phyloP scores from a whole-genome alignment of 1,284 basidiomycete species.

The Boletus mariae region DNA sequence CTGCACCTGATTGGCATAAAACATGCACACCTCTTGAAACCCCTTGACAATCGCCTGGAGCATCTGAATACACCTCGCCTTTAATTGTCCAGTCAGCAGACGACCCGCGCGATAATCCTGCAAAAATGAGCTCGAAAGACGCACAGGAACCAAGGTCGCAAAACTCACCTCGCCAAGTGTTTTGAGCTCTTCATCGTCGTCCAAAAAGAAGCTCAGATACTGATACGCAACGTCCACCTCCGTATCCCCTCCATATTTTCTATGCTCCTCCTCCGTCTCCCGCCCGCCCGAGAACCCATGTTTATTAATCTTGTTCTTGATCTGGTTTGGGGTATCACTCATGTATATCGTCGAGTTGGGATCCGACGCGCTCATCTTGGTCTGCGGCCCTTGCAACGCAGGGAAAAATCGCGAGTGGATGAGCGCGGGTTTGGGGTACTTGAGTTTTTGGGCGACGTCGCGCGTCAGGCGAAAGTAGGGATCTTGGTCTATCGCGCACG shows the following conservation, averaged over 20 bases:
- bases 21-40: slow-evolving; percentile 80
- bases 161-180: slow-evolving; percentile 67
- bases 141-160: not conserved
- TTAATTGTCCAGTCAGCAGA: slow-evolving; percentile 89
- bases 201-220: slow-evolving; percentile 95
- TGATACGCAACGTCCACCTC: slow-evolving; percentile 97
- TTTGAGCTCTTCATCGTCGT: slow-evolving; percentile 86
- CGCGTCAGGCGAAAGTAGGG: slow-evolving; percentile 97
- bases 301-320: slow-evolving; percentile 97
- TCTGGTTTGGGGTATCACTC: slow-evolving; percentile 89
- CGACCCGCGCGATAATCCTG: slow-evolving; percentile 90
- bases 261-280: slow-evolving; percentile 93
- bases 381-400: slow-evolving; percentile 94
- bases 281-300: slow-evolving; percentile 89
- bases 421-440: slow-evolving; percentile 92
- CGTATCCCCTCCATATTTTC: slow-evolving; percentile 84
- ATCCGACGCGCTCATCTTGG: slow-evolving; percentile 98
- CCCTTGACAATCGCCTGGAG: slow-evolving; percentile 82
- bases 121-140: not conserved
- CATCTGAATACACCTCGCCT: slow-evolving; percentile 83
- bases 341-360: slow-evolving; percentile 91
- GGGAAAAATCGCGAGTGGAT: slow-evolving; percentile 98
- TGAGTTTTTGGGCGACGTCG: slow-evolving; percentile 90
- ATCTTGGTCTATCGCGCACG: slow-evolving; percentile 98
- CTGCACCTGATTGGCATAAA: not conserved